Percentiles rank a stretch among this genome's conserved stretches.
Conservation (phyloP, 2,329 filamentous ascomycete genomes). For the Xylariaceae sp. region DNA sequence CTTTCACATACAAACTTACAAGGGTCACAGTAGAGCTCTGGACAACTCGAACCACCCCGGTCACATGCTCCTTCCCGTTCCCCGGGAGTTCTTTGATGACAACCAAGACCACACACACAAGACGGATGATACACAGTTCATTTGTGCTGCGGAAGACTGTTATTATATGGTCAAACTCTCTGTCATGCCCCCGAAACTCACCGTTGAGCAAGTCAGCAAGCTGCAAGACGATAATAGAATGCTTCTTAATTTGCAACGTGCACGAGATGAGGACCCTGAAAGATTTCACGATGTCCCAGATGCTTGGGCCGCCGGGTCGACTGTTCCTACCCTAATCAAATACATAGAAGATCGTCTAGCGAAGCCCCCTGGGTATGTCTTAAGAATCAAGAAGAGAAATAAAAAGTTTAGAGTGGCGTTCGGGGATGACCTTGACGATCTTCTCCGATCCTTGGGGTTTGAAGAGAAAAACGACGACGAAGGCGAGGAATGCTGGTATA, state of each 20-base stretch:
- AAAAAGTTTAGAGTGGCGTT: conserved; percentile 54
- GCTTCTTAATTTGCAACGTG: conserved; percentile 36
- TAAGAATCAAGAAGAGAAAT: conserved; percentile 53
- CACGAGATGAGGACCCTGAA: conserved; percentile 43
- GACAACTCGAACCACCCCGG: conserved; percentile 20
- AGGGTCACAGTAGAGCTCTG: conserved; percentile 8
- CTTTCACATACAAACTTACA: conserved; percentile 29
- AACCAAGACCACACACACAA: conserved; percentile 7
- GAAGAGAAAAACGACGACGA: conserved; percentile 37
- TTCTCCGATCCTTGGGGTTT: conserved; percentile 50
- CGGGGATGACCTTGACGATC: conserved; percentile 44
- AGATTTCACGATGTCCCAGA: conserved; percentile 44
- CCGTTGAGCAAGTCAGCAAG: conserved; percentile 39
- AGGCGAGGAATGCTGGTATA: conserved; percentile 39
- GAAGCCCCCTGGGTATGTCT: conserved; percentile 32
- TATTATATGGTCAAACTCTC: conserved; percentile 47
- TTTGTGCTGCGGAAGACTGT: conserved; percentile 29
- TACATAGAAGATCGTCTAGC: conserved; percentile 49
- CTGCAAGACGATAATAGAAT: conserved; percentile 46
- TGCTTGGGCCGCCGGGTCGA: conserved; percentile 37
- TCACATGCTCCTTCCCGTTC: conserved; percentile 30
- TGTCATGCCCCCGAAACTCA: conserved; percentile 42
- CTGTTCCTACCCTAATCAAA: conserved; percentile 45
- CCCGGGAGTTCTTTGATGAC: conserved; percentile 1
- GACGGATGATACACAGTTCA: conserved; percentile 21